Base-by-base conservation (phyloP, 2,329 filamentous ascomycete genomes). In the Penicillium sp. region DNA sequence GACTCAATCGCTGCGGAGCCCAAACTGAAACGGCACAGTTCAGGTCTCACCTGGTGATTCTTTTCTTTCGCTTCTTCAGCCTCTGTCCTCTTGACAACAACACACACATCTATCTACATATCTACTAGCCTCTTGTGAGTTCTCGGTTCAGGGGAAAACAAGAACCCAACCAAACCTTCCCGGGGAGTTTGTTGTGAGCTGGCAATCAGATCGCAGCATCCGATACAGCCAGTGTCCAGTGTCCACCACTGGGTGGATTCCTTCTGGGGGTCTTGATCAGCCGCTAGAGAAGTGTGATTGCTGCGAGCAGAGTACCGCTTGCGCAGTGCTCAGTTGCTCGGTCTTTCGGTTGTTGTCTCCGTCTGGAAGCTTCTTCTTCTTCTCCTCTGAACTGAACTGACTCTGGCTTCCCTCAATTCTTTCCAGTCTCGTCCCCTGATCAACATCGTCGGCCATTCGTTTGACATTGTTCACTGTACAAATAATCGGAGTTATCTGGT, bases 231-330 rank as follows among this genome's bases (percentile, higher is more conserved):
- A 33, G 30, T 12, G 59, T 56, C 35, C 35, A 37, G 12, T 37
- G 59, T 58, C 67, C 65, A 67, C 66, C 59, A 67, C 66, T 57
- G 38, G 64, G 68, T 70, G 68, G 68, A 66, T 68, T 68, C 65
- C 57, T 58, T 49, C 53, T 57, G 65, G 64, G 33, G 37, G 40
- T 33, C 55, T 63, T 60, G 67, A 70, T 70, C 65, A 55, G 66
- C 68, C 68, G 67, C 68, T 68, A 69, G 26, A 63, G 60, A 59
- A 63, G 57, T 58, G 61, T 63, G 56, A 30, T 30, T 42, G 12
- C 7, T 55, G 37, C 65, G 12, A 13, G 35, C 35, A 37, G 33
- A 33, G 30, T 33, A 33, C 30, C 13, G 35, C 30, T 33, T 28
- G 28, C 30, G 10, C 30, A 33, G 3, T 37, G 35, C 35, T 37